Base-by-base conservation (phyloP, 176 grass and related monocot genomes). In the Juncus effusus region DNA sequence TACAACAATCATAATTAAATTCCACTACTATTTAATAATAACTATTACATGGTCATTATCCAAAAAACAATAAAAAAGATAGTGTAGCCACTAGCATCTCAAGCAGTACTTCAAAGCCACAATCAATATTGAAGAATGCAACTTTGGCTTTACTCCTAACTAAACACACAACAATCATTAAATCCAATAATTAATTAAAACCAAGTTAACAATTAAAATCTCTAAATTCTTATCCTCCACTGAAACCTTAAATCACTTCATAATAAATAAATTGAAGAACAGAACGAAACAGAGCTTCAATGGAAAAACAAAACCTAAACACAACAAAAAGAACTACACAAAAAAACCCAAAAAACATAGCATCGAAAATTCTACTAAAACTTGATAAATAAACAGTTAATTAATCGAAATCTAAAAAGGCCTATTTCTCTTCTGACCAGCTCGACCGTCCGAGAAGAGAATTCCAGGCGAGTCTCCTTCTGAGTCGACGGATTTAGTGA, bases 341-440 rank as follows among this genome's bases (percentile, higher is more conserved):
- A 16, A 44, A 56, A 71, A 49, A 56, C 13, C 54, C 38, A 13
- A 54, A 67, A 67, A 67, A 6, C 56, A 59, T 13, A 58, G 54
- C 53, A 71, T 7, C 7, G 7, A 60, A 58, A 44, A 15, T 44
- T 57, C 39, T 16, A 47, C 7, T 35, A 40, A 38, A 28, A 65
- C 12, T 2, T 3, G 49, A 51, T 35, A 12, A 42, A 38, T 15
- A 7, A 41, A 70, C 39, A 2, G 36, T 54, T 54, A 16, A 45
- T 56, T 55, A 7, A 59, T 36, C 42, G 13, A 72, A 72, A 36
- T 15, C 69, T 72, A 72, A 40, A 72, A 35, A 42, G 80, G 80
- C 71, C 88, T 72, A 71, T 74, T 79, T 79, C 88, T 67, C 80
- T 91, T 91, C 55, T 91, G 81, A 2, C 80, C 66, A 12, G 69